Evolutionary conservation across 2,329 filamentous ascomycete species (phyloP).

Genomic region (Cladosporium oxysporum): DNA sequence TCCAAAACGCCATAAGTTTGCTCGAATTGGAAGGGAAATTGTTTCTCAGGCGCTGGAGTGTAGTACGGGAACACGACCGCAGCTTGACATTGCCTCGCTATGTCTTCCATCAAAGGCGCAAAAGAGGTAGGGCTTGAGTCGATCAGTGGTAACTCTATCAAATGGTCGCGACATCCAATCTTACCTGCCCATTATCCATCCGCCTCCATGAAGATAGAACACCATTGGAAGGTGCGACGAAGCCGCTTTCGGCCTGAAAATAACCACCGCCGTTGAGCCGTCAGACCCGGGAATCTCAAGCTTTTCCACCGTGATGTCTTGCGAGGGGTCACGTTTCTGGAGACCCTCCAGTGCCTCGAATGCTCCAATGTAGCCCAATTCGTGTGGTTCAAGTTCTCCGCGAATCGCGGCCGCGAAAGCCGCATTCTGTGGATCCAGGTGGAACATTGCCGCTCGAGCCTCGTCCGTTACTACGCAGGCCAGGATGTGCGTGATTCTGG

Average conservation of each 20-base stretch:
- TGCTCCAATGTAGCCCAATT: neutral
- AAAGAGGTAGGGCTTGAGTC: neutral
- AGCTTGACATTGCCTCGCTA: neutral
- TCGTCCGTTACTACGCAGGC: no score
- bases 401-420: neutral
- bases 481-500: no score
- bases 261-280: neutral
- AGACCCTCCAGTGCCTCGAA: neutral
- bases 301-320: neutral
- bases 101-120: neutral
- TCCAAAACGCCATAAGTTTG: neutral
- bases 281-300: neutral
- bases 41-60: neutral
- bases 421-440: neutral
- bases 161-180: no score
- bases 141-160: no score
- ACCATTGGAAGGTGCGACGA: neutral
- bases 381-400: neutral
- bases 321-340: neutral
- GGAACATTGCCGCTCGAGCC: neutral
- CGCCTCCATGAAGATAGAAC: neutral
- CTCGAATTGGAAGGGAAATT: neutral
- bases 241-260: neutral
- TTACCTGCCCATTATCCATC: neutral
- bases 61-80: neutral